Conservation (phyloP, 1,284 basidiomycete genomes). For the Butyriboletus appendiculatus region DNA sequence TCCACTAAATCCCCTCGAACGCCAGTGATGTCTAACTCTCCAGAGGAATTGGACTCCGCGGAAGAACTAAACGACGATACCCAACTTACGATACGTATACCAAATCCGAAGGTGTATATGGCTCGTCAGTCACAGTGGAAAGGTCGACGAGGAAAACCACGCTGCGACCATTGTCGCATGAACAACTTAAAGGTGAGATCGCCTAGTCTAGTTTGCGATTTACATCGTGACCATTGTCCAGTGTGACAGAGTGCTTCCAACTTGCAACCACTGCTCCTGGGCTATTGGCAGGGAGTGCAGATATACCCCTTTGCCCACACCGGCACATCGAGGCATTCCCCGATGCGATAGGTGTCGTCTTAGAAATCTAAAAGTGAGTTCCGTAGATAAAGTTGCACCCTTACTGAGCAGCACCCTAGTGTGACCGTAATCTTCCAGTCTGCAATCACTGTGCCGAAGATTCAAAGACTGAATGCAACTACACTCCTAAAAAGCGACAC, state of each 20-base stretch:
- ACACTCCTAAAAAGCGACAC: conserved; percentile 66
- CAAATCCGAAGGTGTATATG: conserved; percentile 56
- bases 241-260: conserved; percentile 70
- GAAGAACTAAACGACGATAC: conserved; percentile 54
- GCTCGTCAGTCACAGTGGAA: conserved; percentile 69
- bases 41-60: conserved; percentile 46
- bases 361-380: conserved; percentile 62
- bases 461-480: conserved; percentile 58
- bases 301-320: conserved; percentile 71
- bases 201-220: conserved; percentile 3
- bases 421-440: conserved; percentile 67
- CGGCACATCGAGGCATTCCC: conserved; percentile 72
- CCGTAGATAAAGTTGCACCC: not conserved
- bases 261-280: conserved; percentile 74
- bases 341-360: conserved; percentile 67
- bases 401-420: conserved; percentile 39
- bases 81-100: conserved; percentile 64
- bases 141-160: conserved; percentile 67
- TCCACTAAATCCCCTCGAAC: conserved; percentile 10
- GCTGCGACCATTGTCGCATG: conserved; percentile 68
- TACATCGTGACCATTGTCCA: conserved; percentile 30
- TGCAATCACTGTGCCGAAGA: conserved; percentile 62
- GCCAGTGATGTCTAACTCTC: conserved; percentile 37
- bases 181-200: conserved; percentile 66
- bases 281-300: conserved; percentile 60